These are phyloP conservation scores for Perilla frutescens DNA, from an alignment of 257 asterid species.

Conservation along the genomic window DNA sequence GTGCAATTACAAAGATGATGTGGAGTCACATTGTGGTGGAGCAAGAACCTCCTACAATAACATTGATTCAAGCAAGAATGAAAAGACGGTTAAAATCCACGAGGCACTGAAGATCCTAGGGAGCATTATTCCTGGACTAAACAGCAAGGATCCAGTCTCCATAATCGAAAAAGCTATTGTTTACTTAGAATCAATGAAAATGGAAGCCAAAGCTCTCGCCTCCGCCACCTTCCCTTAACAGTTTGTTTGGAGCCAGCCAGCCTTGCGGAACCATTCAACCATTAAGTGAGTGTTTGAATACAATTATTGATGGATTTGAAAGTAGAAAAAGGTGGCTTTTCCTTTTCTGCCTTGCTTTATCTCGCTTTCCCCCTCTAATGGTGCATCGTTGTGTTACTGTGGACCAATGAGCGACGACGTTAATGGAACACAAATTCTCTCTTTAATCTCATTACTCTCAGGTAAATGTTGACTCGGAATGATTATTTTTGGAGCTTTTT, in stretches of 20 bases:
- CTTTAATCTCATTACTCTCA: constrained; percentile 40
- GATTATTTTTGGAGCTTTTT: constrained; percentile 52
- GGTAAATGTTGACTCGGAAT: constrained; percentile 48
- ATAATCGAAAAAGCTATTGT: constrained; percentile 66
- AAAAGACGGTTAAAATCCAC: constrained; percentile 52
- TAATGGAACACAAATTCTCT: constrained; percentile 41
- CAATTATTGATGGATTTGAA: constrained; percentile 40
- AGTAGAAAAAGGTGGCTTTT: constrained; percentile 37
- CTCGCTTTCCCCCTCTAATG: constrained; percentile 33
- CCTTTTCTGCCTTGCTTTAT: constrained; percentile 29
- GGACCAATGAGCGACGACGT: constrained; percentile 44
- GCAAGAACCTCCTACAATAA: constrained; percentile 31
- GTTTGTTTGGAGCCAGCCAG: neutral
- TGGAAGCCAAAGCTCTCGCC: constrained; percentile 57
- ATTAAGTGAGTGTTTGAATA: constrained; percentile 46
- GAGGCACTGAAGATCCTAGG: constrained; percentile 54
- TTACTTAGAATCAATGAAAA: constrained; percentile 62
- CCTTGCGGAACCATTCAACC: neutral
- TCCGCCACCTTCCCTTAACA: constrained; percentile 18
- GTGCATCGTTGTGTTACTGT: constrained; percentile 34
- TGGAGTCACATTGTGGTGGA: constrained; percentile 45
- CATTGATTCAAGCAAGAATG: constrained; percentile 36
- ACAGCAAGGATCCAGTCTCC: constrained; percentile 63
- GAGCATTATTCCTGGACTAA: constrained; percentile 54
- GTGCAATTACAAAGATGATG: constrained; percentile 37